These are phyloP conservation scores for Tulasnella sp. DNA, from an alignment of 768 basidiomycete species.

Conservation along the genomic window DNA sequence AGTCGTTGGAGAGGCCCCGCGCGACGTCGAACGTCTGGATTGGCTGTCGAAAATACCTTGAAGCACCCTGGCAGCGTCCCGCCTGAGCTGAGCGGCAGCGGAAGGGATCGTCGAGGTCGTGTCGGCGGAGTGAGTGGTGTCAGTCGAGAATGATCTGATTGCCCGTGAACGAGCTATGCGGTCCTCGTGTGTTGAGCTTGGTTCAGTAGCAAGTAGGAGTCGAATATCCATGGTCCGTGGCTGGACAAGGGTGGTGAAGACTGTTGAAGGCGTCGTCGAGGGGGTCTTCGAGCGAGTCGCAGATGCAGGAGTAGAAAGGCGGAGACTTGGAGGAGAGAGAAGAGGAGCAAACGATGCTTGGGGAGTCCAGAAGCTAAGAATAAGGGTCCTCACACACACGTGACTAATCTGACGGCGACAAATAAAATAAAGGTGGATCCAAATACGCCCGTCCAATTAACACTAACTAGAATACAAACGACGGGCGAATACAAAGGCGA, in stretches of 20 bases:
- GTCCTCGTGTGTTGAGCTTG: not conserved
- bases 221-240: slow-evolving; percentile 15
- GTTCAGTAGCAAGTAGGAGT: slow-evolving; percentile 17
- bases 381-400: not conserved
- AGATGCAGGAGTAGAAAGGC: not conserved
- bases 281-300: slow-evolving; percentile 1
- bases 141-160: slow-evolving; percentile 12
- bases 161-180: slow-evolving; percentile 10
- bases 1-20: slow-evolving; percentile 6
- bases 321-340: not conserved
- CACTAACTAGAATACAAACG: not conserved
- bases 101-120: not conserved
- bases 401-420: not conserved
- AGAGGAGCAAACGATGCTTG: not conserved
- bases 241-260: not conserved
- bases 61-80: slow-evolving; percentile 10
- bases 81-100: not conserved
- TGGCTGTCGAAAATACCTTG: slow-evolving; percentile 10
- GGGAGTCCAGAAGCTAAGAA: not conserved
- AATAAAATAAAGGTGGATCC: slow-evolving; percentile 1
- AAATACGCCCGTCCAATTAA: not conserved
- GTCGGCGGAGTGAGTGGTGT: slow-evolving; percentile 4
- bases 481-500: not conserved
- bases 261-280: not conserved
- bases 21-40: slow-evolving; percentile 4